phyloP scores from a whole-genome alignment of 1,139 yeast genomes.

The Pichia norvegensis region DNA sequence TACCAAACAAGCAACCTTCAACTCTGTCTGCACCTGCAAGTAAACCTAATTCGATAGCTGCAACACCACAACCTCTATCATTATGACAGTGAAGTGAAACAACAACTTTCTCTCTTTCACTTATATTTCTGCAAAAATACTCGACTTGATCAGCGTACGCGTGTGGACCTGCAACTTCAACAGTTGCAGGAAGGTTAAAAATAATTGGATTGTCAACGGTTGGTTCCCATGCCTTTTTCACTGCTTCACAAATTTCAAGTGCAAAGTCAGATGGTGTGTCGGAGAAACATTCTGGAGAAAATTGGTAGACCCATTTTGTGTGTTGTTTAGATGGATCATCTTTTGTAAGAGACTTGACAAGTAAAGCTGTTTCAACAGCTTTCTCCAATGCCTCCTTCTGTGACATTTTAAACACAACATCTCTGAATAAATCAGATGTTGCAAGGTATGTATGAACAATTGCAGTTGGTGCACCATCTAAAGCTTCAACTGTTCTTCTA shows the following conservation, averaged over 20 bases:
- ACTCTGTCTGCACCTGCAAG: slow-evolving; percentile 97
- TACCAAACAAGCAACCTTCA: slow-evolving; percentile 95
- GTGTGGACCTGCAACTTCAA: slow-evolving; percentile 89
- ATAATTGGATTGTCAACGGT: slow-evolving; percentile 76
- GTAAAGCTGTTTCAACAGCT: slow-evolving; percentile 77
- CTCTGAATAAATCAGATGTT: slow-evolving; percentile 83
- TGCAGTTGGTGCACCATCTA: slow-evolving; percentile 85
- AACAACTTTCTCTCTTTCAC: slow-evolving; percentile 79
- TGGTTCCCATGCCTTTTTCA: slow-evolving; percentile 90
- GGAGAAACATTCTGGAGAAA: slow-evolving; percentile 91
- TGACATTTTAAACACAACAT: slow-evolving; percentile 83
- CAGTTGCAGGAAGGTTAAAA: slow-evolving; percentile 95
- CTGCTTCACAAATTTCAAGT: slow-evolving; percentile 88
- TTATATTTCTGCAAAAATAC: slow-evolving; percentile 69
- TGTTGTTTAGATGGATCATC: slow-evolving; percentile 69
- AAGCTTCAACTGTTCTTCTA: slow-evolving; percentile 79
- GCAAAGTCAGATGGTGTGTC: slow-evolving; percentile 85
- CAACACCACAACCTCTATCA: slow-evolving; percentile 96
- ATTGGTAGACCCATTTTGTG: slow-evolving; percentile 86
- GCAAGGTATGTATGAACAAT: slow-evolving; percentile 89
- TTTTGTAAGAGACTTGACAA: slow-evolving; percentile 78
- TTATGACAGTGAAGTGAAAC: slow-evolving; percentile 93
- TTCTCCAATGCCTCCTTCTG: slow-evolving; percentile 70
- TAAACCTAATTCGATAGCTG: slow-evolving; percentile 90
- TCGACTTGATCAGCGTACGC: slow-evolving; percentile 96